Base-by-base conservation (phyloP, 2,329 filamentous ascomycete genomes). In the Cladobotryum protrusum region DNA sequence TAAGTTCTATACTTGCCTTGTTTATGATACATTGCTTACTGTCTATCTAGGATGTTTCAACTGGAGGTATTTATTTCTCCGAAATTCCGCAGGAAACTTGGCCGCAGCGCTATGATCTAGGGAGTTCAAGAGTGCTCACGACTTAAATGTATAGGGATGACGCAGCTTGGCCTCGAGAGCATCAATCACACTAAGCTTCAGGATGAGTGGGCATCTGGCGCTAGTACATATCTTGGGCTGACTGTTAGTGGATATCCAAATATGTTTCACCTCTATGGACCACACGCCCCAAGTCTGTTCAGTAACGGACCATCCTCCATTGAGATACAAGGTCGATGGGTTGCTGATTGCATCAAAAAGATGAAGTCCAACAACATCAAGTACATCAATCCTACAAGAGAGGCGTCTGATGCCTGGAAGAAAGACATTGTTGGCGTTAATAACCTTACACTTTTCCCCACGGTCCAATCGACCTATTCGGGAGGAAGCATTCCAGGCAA, bases 311-410 rank as follows among this genome's bases (percentile, higher is more conserved):
- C 81, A 0, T 72, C 73, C 1, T 72, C 68, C 1, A 72, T 76
- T 7, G 76, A 82, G 53, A 58, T 78, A 1, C 80, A 84, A 56
- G 79, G 77, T 2, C 66, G 76, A 0, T 83, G 77, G 77, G 75
- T 82, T 48, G 66, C 69, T 14, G 72, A 77, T 43, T 61, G 62
- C 40, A 76, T 83, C 48, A 63, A 68, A 34, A 71, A 77, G 59
- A 74, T 81, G 55, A 61, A 70, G 54, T 55, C 57, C 1, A 65
- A 76, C 37, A 59, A 63, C 1, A 67, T 80, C 59, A 73, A 72
- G 55, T 75, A 73, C 47, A 72, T 83, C 48, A 72, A 82, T 52
- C 68, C 77, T 0, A 73, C 68, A 35, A 35, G 54, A 0, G 72
- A 76, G 37, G 72, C 73, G 0, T 67, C 73, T 7, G 59, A 70